Evolutionary conservation across 164 flowering plant genomes (phyloP).

Genomic region (Stephania japonica): DNA sequence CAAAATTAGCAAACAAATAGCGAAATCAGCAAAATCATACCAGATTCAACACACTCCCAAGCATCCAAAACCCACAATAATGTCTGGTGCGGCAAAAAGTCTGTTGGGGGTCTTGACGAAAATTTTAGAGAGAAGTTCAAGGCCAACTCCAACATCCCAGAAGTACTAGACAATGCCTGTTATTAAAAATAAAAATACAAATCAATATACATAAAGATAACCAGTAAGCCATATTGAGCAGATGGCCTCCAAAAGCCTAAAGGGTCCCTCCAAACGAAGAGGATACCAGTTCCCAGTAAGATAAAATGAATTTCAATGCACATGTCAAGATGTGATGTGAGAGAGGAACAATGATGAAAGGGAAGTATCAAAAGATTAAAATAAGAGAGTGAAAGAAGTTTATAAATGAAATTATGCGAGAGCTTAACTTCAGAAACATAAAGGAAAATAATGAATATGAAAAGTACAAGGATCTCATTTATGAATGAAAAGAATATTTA

Average conservation of each 20-base stretch:
- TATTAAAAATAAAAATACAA: background rate
- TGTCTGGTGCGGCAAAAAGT: constrained; percentile 64
- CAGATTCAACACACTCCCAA: constrained; percentile 47
- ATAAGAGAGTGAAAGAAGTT: background rate
- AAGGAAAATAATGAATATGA: background rate
- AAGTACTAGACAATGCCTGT: constrained; percentile 35
- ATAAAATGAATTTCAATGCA: background rate
- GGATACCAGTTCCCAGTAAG: background rate
- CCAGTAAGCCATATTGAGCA: background rate
- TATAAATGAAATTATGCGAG: background rate
- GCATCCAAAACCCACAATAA: constrained; percentile 67
- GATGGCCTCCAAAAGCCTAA: background rate
- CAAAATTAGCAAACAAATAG: background rate
- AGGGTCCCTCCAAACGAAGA: no score
- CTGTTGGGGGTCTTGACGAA: constrained; percentile 72
- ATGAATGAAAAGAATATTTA: background rate
- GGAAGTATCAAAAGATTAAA: background rate
- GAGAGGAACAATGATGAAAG: background rate
- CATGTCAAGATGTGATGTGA: background rate
- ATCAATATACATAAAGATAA: background rate
- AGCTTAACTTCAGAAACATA: background rate
- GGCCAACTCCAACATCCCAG: constrained; percentile 33
- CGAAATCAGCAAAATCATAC: constrained; percentile 25
- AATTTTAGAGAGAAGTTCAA: constrained; percentile 46
- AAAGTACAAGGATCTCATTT: background rate